Evolutionary conservation across 1,284 basidiomycete species (phyloP).

Genomic region (Fistulinella cinereoalba): DNA sequence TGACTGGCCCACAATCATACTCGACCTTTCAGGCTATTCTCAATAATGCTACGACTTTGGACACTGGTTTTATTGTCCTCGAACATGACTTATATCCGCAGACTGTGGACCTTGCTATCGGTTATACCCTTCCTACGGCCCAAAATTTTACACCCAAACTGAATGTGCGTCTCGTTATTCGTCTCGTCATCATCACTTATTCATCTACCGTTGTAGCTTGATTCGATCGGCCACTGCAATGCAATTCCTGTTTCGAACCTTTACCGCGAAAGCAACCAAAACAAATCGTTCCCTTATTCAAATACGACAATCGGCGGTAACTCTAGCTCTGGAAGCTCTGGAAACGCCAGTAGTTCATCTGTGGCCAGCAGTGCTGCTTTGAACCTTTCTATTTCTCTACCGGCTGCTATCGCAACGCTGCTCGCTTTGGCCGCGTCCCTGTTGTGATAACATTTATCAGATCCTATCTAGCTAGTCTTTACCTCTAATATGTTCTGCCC

Average conservation of each 20-base stretch:
- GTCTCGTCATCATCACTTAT: neutral
- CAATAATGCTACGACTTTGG: constrained; percentile 52
- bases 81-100: constrained; percentile 85
- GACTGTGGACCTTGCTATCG: constrained; percentile 85
- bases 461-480: constrained; percentile 8
- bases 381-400: constrained; percentile 17
- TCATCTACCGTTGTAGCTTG: constrained; percentile 40
- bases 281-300: constrained; percentile 54
- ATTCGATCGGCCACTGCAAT: constrained; percentile 64
- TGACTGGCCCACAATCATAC: constrained; percentile 56
- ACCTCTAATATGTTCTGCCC: constrained; percentile 22
- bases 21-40: constrained; percentile 62
- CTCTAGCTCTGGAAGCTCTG: constrained; percentile 3
- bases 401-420: constrained; percentile 8
- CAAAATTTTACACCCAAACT: constrained; percentile 57
- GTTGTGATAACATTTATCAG: constrained; percentile 16
- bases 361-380: constrained; percentile 3
- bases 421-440: constrained; percentile 13
- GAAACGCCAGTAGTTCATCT: constrained; percentile 4
- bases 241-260: constrained; percentile 52
- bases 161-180: constrained; percentile 41
- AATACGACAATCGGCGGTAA: constrained; percentile 20
- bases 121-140: constrained; percentile 79
- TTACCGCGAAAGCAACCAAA: constrained; percentile 64
- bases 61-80: constrained; percentile 82